Base-by-base conservation (phyloP, 83 land plant genomes). In the Diphasiastrum complanatum region DNA sequence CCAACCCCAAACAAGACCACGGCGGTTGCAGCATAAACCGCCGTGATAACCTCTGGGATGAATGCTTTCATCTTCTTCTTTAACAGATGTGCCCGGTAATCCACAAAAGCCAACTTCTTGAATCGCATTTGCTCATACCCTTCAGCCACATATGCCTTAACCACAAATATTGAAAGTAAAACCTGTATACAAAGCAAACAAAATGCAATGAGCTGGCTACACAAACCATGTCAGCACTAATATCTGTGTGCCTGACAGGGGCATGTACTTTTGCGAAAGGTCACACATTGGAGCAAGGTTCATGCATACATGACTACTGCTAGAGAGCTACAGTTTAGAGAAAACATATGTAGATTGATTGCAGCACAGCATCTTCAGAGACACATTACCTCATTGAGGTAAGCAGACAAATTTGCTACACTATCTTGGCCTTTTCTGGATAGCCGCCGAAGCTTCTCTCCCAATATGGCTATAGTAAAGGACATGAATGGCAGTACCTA, bases 321-420 rank as follows among this genome's bases (percentile, higher is more conserved):
- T n/a, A n/a, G n/a, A n/a, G n/a, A n/a, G n/a, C n/a, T n/a, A n/a
- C n/a, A n/a, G n/a, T n/a, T n/a, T n/a, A n/a, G n/a, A n/a, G n/a
- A n/a, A n/a, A n/a, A n/a, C n/a, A n/a, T n/a, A n/a, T n/a, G n/a
- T n/a, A n/a, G n/a, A n/a, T n/a, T n/a, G n/a, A n/a, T n/a, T n/a
- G n/a, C n/a, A n/a, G n/a, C n/a, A n/a, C n/a, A n/a, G n/a, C n/a
- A n/a, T n/a, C n/a, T n/a, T n/a, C n/a, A n/a, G n/a, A n/a, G n/a
- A n/a, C n/a, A n/a, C n/a, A n/a, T n/a, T 26, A 93, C 98, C 96
- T 93, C 99, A 65, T 89, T 93, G n/a, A 93, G 55, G 67, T 85
- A 93, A 1, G 89, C 75, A 26, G 99, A 85, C 40, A 89, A 74
- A 33, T 34, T 48, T 0, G 99, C 96, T 60, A 78, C 67, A 50